Base-by-base conservation (phyloP, 164 flowering plant genomes). In the Dillenia suffruticosa region DNA sequence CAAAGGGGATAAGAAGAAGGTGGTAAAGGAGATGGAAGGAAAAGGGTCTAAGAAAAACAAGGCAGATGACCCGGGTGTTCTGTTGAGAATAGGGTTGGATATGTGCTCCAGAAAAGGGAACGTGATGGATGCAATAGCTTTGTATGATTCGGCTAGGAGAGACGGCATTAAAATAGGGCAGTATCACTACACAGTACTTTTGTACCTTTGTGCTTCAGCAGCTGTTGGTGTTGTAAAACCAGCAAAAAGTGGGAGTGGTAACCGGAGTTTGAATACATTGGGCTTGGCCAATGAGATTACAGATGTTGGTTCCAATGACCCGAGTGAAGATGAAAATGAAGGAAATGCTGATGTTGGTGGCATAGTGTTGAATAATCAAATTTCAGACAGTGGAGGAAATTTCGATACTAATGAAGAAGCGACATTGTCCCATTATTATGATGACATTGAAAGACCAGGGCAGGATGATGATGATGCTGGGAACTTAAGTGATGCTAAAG, bases 161-260 rank as follows among this genome's bases (percentile, higher is more conserved):
- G 79, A 91, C 51, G 93, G 88, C 8, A 73, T 81, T 12, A 64
- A 70, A 57, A 17, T 91, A 66, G 82, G 61, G 56, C 92, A 84
- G 76, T 87, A 91, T 57, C 92, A 87, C 59, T 91, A 84, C 72
- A 75, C 82, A 61, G 93, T 91, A 46, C 73, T 91, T 55, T 60
- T 91, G 56, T 88, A 91, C 74, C 85, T 91, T 44, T 91, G 93
- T 72, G 81, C 97, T 47, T 88, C 93, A 58, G 97, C 97, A 0
- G 90, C 97, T 63, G 54, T 74, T 16, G 97, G 97, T 59, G 74
- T 88, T 63, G 70, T 87, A 58, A 80, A 52, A 44, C 89, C 90
- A 13, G 93, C 90, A 8, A 91, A 91, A 67, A 91, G 97, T 70
- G 92, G 97, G 54, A 76, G 67, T 52, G 73, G 69, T 40, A 57